These are phyloP conservation scores for Pseudognaphalium luteoalbum DNA, from an alignment of 129 eudicot genomes.

Conservation along the genomic window DNA sequence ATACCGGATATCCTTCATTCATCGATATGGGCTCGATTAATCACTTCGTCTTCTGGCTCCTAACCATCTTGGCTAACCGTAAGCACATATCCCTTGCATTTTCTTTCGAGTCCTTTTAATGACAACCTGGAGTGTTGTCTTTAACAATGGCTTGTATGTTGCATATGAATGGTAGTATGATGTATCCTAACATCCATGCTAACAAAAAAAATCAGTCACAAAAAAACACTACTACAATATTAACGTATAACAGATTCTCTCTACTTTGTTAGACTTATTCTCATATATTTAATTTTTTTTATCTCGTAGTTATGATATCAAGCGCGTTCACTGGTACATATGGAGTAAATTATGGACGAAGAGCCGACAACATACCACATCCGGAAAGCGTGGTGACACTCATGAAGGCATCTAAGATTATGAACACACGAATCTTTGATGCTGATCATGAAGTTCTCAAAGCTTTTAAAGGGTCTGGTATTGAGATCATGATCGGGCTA, in stretches of 20 bases:
- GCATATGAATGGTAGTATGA: not conserved
- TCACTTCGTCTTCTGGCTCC: conserved; percentile 37
- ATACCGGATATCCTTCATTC: conserved; percentile 21
- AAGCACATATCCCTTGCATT: conserved; percentile 7
- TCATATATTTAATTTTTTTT: not conserved
- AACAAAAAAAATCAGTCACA: not conserved
- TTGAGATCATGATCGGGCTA: conserved; percentile 75
- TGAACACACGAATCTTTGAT: conserved; percentile 80
- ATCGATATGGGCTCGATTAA: conserved; percentile 25
- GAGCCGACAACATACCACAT: conserved; percentile 78
- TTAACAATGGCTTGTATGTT: not conserved
- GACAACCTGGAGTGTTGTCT: not conserved
- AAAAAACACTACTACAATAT: not conserved
- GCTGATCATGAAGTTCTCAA: conserved; percentile 65
- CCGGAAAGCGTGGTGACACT: conserved; percentile 86
- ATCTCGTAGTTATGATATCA: conserved; percentile 38
- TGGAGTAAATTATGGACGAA: conserved; percentile 87
- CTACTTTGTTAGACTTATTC: not conserved
- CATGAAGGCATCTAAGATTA: conserved; percentile 68
- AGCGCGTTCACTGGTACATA: conserved; percentile 76
- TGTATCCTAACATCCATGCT: not conserved
- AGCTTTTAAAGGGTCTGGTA: conserved; percentile 70
- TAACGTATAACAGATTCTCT: not conserved
- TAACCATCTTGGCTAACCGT: conserved; percentile 41
- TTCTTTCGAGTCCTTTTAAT: not conserved